Evolutionary conservation across 495 filamentous ascomycete genomes (phyloP), one percentile per base, ranked within the genome.

Genomic region (Daldinia decipiens): DNA sequence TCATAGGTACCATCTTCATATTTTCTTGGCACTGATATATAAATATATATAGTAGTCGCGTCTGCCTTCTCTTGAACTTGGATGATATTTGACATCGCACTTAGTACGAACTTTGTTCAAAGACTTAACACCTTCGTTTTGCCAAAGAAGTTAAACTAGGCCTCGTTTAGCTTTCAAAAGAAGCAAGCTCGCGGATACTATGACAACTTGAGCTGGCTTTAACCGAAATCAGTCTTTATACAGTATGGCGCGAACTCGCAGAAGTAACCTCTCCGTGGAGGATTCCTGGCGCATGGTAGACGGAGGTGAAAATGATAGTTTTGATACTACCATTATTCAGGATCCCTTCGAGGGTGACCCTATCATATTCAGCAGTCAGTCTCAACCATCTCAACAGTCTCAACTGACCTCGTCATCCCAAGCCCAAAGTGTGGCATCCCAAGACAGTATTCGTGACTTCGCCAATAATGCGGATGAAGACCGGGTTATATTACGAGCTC

Each of bases 231-330:
- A 62, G 11, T 40, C 47, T 66, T 26, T 9, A 19, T 53, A 40
- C 4, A 70, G 27, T 43, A 74, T 74, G 71, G 62, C 31, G 12
- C 71, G 59, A 56, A 74, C 62, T n/a, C 57, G 62, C 32, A 53
- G 21, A 31, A 55, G 59, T 5, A 59, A 68, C 17, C 43, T 79
- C 24, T 74, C 77, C 15, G 77, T 82, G 21, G 80, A 80, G 65
- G 77, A 79, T 62, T 84, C 83, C 4, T 85, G 83, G 83, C 83
- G 83, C 67, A 77, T 85, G 77, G 82, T 85, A 19, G 82, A 85
- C 57, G 80, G 77, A 52, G 79, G 81, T 58, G 82, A 83, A 54
- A 83, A 85, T 64, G 83, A 85, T 62, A 83, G 81, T 62, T 83
- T 85, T 71, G 83, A 85, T 59, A 82, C 82, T 1, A 78, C 78